Evolutionary conservation across 495 filamentous ascomycete species (phyloP), one percentile per base, ranked within the genome.

Genomic region (Beverwykella pulmonaria): DNA sequence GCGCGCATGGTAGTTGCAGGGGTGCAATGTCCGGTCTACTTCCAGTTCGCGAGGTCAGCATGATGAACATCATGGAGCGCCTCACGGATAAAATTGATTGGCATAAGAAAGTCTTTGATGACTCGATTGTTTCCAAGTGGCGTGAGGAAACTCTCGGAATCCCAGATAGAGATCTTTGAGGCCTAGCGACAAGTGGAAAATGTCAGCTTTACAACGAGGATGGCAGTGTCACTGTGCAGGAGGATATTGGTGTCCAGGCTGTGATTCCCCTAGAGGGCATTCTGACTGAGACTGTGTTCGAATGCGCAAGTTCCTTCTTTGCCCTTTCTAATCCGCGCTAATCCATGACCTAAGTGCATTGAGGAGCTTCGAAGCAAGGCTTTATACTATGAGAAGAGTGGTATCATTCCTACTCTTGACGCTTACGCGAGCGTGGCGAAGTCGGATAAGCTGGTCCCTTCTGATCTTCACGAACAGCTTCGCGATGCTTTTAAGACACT

Each of bases 31-130:
- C 62, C 10, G 44, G 50, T 39, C 27, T 65, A 1, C 53, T 65
- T 29, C 62, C 60, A 2, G 52, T 57, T 27, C 62, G 60, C 15
- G 60, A 63, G 30, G 7, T 54, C 17, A 29, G 29, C n/a, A 65
- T 65, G 61, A 48, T 65, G 29, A 36, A 49, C 25, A 44, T 79
- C 12, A 79, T 83, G 73, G 75, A 81, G 41, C 20, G 65, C 1
- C 69, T 82, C 20, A 79, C 81, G 26, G 76, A 86, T 67, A 82
- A 82, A 61, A 74, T 76, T 7, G 74, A 79, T 20, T 87, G 82
- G 85, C 78, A 83, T 59, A 67, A 74, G 14, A 83, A 87, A 67
- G 80, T 87, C 59, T 84, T 83, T 44, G 78, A 87, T 65, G 76
- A 82, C 2, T 47, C 63, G 41, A 78, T 80, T 57, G 73, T 74